Conservation (phyloP, 257 asterid genomes). For the Voacanga thouarsii region DNA sequence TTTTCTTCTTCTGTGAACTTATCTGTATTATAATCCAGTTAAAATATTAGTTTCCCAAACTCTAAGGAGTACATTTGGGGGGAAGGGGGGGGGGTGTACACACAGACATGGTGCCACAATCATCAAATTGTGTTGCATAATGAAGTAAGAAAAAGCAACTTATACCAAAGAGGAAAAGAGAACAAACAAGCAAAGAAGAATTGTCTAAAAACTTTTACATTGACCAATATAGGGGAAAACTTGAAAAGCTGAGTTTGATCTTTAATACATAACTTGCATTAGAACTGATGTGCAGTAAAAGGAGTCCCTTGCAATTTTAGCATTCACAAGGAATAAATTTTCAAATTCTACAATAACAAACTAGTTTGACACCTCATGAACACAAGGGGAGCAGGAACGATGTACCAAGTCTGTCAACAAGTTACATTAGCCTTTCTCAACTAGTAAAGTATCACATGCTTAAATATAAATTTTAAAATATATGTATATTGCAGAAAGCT, state of each 20-base stretch:
- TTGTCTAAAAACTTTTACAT: background rate
- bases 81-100: too few species aligned
- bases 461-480: background rate
- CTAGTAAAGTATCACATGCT: background rate
- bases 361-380: background rate
- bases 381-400: background rate
- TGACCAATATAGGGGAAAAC: background rate
- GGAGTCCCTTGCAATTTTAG: background rate
- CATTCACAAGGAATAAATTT: background rate
- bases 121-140: background rate
- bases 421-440: background rate
- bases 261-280: background rate
- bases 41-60: background rate
- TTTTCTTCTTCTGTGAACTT: conserved; percentile 82
- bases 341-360: background rate
- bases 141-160: background rate
- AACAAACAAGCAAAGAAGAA: background rate
- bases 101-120: background rate
- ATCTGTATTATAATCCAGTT: conserved; percentile 32
- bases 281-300: background rate
- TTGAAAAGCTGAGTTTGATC: background rate
- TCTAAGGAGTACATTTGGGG: background rate
- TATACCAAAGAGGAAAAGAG: background rate
- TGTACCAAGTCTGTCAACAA: background rate
- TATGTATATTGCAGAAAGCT: background rate